A percentile compares a stretch with the other conserved stretches of the same genome.
phyloP scores from a whole-genome alignment of 2,329 filamentous ascomycete genomes.

The Pestalotiopsis sp. region DNA sequence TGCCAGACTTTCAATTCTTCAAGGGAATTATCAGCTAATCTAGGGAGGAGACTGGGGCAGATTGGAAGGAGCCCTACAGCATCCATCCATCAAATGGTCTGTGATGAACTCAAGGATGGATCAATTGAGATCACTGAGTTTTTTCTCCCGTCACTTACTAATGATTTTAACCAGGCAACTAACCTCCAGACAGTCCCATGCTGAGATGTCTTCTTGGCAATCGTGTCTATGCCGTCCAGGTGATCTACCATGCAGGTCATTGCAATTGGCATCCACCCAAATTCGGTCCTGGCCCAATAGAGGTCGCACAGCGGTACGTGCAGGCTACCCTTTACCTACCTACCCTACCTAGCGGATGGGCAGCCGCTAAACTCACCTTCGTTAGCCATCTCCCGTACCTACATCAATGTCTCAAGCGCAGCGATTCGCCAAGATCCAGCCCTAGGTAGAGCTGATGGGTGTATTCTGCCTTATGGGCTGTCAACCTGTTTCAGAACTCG shows the following conservation, averaged over 20 bases:
- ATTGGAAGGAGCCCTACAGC: background rate
- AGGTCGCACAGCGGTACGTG: constrained; percentile 1
- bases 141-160: background rate
- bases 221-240: background rate
- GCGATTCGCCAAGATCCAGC: background rate
- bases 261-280: background rate
- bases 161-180: background rate
- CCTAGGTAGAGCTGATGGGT: background rate
- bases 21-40: background rate
- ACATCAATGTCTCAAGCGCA: background rate
- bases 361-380: background rate
- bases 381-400: background rate
- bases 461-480: constrained; percentile 1
- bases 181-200: background rate
- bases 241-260: constrained; percentile 1
- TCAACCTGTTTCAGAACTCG: constrained; percentile 1
- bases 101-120: background rate
- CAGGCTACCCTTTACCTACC: background rate
- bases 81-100: background rate
- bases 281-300: constrained; percentile 2
- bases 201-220: background rate
- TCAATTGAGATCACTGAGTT: background rate
- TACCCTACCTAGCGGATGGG: background rate
- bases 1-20: background rate
- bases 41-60: background rate